Evolutionary conservation across 1,139 yeast genomes (phyloP), one percentile per base, ranked within the genome.

Genomic region (Candida gigantensis): DNA sequence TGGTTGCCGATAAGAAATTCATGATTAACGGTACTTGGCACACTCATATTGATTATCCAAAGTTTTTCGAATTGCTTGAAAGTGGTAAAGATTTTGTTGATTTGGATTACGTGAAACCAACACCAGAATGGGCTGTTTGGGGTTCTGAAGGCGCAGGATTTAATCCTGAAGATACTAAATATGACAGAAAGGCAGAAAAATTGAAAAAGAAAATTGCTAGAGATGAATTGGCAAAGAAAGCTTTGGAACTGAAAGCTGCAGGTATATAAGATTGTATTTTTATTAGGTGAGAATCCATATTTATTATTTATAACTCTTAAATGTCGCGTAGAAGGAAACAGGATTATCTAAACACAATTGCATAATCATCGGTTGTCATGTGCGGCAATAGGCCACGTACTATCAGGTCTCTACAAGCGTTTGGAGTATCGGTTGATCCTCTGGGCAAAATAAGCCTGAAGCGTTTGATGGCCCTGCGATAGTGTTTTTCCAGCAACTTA

Each of bases 41-140:
- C 56, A 89, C 97, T 1, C 96, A 89, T 54, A 89, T 89, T 41
- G 85, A 89, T 58, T 90, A 89, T 58, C 75, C 80, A 7, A 78
- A 68, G 46, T 89, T 85, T 59, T 90, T 89, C 54, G 74, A 81
- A 49, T 64, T 89, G 39, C 68, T 87, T 39, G 78, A 77, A 46
- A 65, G 77, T 26, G 88, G 87, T 2, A 59, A 69, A 40, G 74
- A 74, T 10, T 89, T 89, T 57, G 79, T 74, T 12, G 94, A 88
- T 41, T 64, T 86, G 72, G 97, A 89, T 52, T 89, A 89, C 56
- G 69, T 83, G 19, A 72, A 80, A 13, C 83, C 82, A 47, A 88
- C 97, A 1, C 96, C 96, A 0, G 79, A 73, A 28, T 89, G 96
- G 96, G 96, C 97, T 0, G 73, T 81, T 38, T 89, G 88, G 77